Base-by-base conservation (phyloP, 1,284 basidiomycete genomes). In the Volvariella surrecta region DNA sequence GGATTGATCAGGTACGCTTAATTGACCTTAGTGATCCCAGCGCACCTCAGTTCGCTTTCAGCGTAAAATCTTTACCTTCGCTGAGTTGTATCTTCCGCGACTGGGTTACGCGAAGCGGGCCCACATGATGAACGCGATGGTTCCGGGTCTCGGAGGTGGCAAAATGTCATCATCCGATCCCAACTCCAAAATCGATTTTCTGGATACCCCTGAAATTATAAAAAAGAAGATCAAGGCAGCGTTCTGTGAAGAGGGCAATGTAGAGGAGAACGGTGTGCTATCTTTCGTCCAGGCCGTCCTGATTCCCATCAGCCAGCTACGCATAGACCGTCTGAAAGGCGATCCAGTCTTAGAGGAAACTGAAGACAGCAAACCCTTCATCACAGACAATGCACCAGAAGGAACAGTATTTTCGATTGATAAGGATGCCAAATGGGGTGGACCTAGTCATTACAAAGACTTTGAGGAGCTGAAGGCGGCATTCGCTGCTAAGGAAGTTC, bases 111-210 rank as follows among this genome's bases (percentile, higher is more conserved):
- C 71, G 41, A 97, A 98, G 67, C 89, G 96, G 37, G 89, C 94
- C 0, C 95, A 99, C 63, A 73, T 99, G 30, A 99, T 99, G 95
- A 99, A 97, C 67, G 72, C 79, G 11, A 99, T 99, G 95, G 93
- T 99, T 0, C 95, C 96, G 16, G 95, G 96, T 32, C 76, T 99
- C 38, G 77, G 78, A 37, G 95, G 95, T 21, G 90, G 90, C 18
- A 99, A 99, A 63, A 99, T 99, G 96, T 95, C 91, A n/a, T 84
- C 92, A 0, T 98, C 95, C 1, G 95, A 98, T 57, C 87, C 90
- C 20, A 89, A 94, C 61, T 91, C 86, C 51, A 99, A 99, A 67
- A 97, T 99, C 61, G 95, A 99, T 67, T 94, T 99, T 66, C 81
- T 99, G 51, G 95, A 99, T 65, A 62, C 81, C 11, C 82, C 94